Evolutionary conservation across 2,329 filamentous ascomycete genomes (phyloP).

Genomic region (Epichloe bromicola): DNA sequence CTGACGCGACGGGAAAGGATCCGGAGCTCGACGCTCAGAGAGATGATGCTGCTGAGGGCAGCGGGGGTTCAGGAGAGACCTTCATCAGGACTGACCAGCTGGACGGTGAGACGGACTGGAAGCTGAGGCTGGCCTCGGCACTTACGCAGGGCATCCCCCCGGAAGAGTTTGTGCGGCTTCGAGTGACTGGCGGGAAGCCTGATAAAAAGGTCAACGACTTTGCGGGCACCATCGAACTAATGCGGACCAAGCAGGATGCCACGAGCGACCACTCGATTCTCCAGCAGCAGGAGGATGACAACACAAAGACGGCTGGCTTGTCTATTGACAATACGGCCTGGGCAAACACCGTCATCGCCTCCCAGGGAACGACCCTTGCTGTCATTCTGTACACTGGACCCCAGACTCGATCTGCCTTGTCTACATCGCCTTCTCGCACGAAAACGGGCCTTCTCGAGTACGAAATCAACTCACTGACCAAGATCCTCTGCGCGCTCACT

Average conservation of each 20-base stretch:
- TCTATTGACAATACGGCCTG: constrained; percentile 96
- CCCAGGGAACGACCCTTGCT: constrained; percentile 75
- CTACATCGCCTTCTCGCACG: constrained; percentile 79
- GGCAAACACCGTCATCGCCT: constrained; percentile 95
- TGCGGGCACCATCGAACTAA: constrained; percentile 70
- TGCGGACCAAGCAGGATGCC: constrained; percentile 39
- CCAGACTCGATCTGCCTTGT: constrained; percentile 86
- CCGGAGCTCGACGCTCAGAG: constrained; percentile 15
- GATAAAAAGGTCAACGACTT: constrained; percentile 95
- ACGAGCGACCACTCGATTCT: constrained; percentile 28
- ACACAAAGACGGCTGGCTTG: constrained; percentile 52
- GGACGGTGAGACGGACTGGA: constrained; percentile 98
- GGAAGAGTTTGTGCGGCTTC: constrained; percentile 56
- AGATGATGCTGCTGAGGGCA: constrained; percentile 20
- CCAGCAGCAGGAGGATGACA: constrained; percentile 21
- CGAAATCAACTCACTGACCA: constrained; percentile 94
- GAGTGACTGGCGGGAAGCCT: constrained; percentile 75
- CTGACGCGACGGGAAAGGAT: constrained; percentile 22
- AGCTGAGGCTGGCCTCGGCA: constrained; percentile 75
- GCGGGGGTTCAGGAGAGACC: constrained; percentile 58
- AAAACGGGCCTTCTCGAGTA: constrained; percentile 90
- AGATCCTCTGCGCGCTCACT: constrained; percentile 85
- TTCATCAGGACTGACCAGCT: constrained; percentile 97
- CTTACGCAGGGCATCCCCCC: constrained; percentile 65
- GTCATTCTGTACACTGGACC: constrained; percentile 90